These are phyloP conservation scores for Lipomyces yarrowii DNA, from an alignment of 1,139 yeast species.

Conservation along the genomic window DNA sequence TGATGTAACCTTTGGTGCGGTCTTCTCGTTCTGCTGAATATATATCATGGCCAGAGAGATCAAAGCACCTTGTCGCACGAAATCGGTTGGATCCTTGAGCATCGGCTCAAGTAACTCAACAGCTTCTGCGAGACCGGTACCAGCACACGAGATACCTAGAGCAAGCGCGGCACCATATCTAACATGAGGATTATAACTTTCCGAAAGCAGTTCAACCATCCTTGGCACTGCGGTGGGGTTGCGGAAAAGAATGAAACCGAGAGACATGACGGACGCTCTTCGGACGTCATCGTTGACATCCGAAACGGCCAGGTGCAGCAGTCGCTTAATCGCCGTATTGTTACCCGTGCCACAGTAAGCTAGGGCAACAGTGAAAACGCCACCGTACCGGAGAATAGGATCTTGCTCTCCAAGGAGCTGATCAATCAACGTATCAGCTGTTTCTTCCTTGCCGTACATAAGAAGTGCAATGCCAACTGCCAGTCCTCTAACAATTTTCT, in stretches of 20 bases:
- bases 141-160: constrained; percentile 95
- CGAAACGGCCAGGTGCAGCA: constrained; percentile 91
- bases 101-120: constrained; percentile 90
- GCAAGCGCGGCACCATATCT: constrained; percentile 99
- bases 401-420: constrained; percentile 73
- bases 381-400: constrained; percentile 90
- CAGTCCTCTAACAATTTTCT: constrained; percentile 87
- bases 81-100: constrained; percentile 91
- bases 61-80: constrained; percentile 97
- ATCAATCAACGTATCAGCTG: constrained; percentile 73
- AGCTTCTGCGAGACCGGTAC: constrained; percentile 86
- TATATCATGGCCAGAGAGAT: constrained; percentile 91
- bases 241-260: constrained; percentile 88
- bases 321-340: constrained; percentile 79
- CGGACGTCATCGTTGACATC: constrained; percentile 97
- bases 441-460: constrained; percentile 82
- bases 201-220: constrained; percentile 88
- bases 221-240: constrained; percentile 94
- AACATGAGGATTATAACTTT: constrained; percentile 96
- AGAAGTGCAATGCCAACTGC: constrained; percentile 88
- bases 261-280: constrained; percentile 92
- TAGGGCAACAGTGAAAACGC: constrained; percentile 88
- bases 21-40: constrained; percentile 88
- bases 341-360: constrained; percentile 98
- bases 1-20: constrained; percentile 76